A percentile compares a stretch with the other conserved stretches of the same genome.
Conservation (phyloP, 257 asterid species). For the Paraleonurus japonicus region DNA sequence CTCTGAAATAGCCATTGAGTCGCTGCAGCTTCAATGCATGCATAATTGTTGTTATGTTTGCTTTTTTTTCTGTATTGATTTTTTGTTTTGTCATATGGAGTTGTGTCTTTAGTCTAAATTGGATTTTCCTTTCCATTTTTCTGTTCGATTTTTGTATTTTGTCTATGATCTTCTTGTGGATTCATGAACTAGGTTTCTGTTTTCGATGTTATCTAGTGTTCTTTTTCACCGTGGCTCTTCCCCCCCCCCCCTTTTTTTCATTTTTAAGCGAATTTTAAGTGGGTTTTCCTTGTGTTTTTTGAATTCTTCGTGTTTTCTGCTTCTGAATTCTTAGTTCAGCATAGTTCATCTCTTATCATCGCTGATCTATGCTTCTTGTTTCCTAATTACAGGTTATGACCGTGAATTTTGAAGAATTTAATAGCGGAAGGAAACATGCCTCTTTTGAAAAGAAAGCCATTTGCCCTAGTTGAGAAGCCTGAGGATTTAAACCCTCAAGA, state of each 20-base stretch:
- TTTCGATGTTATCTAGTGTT: constrained; percentile 11
- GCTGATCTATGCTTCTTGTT: constrained; percentile 30
- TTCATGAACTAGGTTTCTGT: constrained; percentile 22
- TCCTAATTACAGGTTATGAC: constrained; percentile 36
- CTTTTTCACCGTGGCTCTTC: constrained; percentile 20
- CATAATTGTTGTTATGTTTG: constrained; percentile 18
- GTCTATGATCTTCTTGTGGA: background rate
- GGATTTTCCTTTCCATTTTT: constrained; percentile 10
- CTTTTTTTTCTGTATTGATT: constrained; percentile 7
- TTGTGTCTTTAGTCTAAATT: constrained; percentile 20
- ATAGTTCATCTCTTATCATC: constrained; percentile 25
- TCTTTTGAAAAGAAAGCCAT: constrained; percentile 66
- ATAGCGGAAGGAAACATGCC: constrained; percentile 56
- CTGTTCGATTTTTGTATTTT: background rate
- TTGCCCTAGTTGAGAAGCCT: constrained; percentile 62
- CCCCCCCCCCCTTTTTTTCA: constrained; percentile 6
- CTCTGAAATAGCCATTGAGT: constrained; percentile 23
- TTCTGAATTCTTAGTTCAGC: constrained; percentile 11
- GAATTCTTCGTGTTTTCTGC: constrained; percentile 20
- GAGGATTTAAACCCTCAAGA: constrained; percentile 75
- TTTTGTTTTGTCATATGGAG: background rate
- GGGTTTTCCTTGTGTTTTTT: constrained; percentile 23
- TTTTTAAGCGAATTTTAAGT: constrained; percentile 17
- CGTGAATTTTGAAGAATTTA: constrained; percentile 36
- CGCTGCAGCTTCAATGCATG: constrained; percentile 46